Evolutionary conservation across 2,329 filamentous ascomycete species (phyloP), one percentile per base, ranked within the genome.

Genomic region (Fusarium metavorans): DNA sequence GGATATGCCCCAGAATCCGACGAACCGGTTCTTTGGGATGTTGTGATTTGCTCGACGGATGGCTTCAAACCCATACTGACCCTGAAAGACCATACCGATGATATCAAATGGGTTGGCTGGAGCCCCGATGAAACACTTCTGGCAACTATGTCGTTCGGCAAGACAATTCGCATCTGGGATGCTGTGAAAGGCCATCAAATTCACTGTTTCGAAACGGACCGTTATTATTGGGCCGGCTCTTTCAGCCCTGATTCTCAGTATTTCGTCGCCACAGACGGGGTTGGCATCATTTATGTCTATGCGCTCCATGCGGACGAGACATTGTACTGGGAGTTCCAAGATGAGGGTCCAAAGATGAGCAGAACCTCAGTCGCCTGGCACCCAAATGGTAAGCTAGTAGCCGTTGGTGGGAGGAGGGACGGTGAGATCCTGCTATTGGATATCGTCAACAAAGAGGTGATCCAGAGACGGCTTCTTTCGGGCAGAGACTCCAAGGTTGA

Each of bases 41-140:
- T 73, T 5, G 23, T 34, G 2, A 62, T 74, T 11, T 14, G 59
- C 5, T 56, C 67, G 1, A n/a, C 41, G 0, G 41, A 62, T 16
- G 16, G 64, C 16, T 39, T 62, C 10, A 27, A 50, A 7, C 23
- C 56, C 1, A 11, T 27, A 0, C 8, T 72, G 2, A 23, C 30
- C 4, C 37, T 74, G 6, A 27, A 59, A 20, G 71, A 48, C 0
- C 67, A 74, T 18, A 68, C 59, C 0, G 71, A 73, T 27, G 16
- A 50, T 5, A 43, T 73, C 18, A 65, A 59, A 56, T 73, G 71
- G 71, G 20, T n/a, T 14, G 71, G 71, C 2, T 73, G 71, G 71
- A 72, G 45, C 18, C n/a, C 32, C 2, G 67, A 74, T 18, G 71
- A 74, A 16, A 50, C 43, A 0, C 16, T 68, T 5, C 65, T 73